Conservation (phyloP, 2,329 filamentous ascomycete species). For the Purpureocillium lavendulum region DNA sequence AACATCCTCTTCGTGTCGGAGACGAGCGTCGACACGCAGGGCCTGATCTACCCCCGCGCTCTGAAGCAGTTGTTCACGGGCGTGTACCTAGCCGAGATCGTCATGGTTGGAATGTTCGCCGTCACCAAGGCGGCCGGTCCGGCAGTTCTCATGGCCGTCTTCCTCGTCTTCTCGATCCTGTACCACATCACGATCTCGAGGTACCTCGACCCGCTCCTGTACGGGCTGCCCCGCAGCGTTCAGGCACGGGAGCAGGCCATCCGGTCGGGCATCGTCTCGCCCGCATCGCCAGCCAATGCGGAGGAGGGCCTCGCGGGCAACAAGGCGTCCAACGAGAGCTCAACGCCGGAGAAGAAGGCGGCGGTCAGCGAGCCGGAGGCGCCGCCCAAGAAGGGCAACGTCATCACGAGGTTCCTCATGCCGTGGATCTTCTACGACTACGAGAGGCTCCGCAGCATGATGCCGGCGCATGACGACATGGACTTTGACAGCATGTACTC, state of each 20-base stretch:
- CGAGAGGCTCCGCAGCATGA: conserved; percentile 57
- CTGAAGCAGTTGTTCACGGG: conserved; percentile 80
- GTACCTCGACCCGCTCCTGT: conserved; percentile 63
- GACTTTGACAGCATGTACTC: conserved; percentile 49
- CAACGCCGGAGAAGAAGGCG: conserved; percentile 9
- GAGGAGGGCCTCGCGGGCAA: conserved; percentile 11
- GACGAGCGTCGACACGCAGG: conserved; percentile 75
- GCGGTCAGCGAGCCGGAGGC: conserved; percentile 14
- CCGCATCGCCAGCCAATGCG: conserved; percentile 17
- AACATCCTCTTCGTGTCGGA: conserved; percentile 78
- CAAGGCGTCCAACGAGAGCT: conserved; percentile 5
- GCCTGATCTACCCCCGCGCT: conserved; percentile 78
- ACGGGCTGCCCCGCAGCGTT: conserved; percentile 59
- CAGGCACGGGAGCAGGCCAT: conserved; percentile 32
- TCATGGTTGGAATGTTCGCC: conserved; percentile 73
- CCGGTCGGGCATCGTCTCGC: conserved; percentile 17
- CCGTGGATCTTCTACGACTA: conserved; percentile 74
- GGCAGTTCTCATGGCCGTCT: conserved; percentile 64
- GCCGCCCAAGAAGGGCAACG: conserved; percentile 37
- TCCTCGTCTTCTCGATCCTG: conserved; percentile 67
- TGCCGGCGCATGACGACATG: conserved; percentile 48
- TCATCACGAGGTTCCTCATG: conserved; percentile 56
- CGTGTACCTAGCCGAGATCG: conserved; percentile 71
- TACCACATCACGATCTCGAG: conserved; percentile 66
- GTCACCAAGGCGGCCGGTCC: conserved; percentile 61